Base-by-base conservation (phyloP, 345 rosid species). In the Syzygium aqueum region DNA sequence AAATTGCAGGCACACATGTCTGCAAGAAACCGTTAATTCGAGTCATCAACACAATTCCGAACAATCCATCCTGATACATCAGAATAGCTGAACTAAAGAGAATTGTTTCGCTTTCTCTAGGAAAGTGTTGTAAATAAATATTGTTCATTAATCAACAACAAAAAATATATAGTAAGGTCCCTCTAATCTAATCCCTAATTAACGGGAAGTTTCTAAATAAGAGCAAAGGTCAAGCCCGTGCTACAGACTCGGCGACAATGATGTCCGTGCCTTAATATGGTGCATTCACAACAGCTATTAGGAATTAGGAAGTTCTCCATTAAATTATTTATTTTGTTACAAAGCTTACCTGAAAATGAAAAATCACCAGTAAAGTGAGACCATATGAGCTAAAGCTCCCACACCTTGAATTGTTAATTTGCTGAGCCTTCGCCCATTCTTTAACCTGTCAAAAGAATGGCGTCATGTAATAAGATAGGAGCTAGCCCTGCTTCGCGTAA, bases 341-440 rank as follows among this genome's bases (percentile, higher is more conserved):
- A 49, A 53, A 50, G 56, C 67, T 87, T 86, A 95, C 98, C 98
- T 97, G 99, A 89, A 97, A 93, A 92, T 96, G 99, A 91, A 97
- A 97, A 91, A 96, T 89, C 85, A 97, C 97, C 77, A 96, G 92
- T 90, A 96, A 90, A 90, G 94, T 90, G 85, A 97, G 96, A 61
- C 95, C 92, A 86, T 94, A 95, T 1, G 98, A 96, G 92, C 94
- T 97, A 33, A 97, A 88, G 53, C 96, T 91, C 87, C 98, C 97
- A 28, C 21, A 6, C 89, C 89, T 96, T 6, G 99, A 89, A 84
- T 96, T 90, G 88, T 96, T 97, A 87, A 96, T 93, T 54, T 92
- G 85, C 84, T 96, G 93, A 85, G 97, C 92, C 91, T 96, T 96
- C 86, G 98, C 97, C 99, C 99, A 97, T 92, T 96, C 98, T 91